Conservation (phyloP, 2,329 filamentous ascomycete genomes). For the Trichoderma koningiopsis region DNA sequence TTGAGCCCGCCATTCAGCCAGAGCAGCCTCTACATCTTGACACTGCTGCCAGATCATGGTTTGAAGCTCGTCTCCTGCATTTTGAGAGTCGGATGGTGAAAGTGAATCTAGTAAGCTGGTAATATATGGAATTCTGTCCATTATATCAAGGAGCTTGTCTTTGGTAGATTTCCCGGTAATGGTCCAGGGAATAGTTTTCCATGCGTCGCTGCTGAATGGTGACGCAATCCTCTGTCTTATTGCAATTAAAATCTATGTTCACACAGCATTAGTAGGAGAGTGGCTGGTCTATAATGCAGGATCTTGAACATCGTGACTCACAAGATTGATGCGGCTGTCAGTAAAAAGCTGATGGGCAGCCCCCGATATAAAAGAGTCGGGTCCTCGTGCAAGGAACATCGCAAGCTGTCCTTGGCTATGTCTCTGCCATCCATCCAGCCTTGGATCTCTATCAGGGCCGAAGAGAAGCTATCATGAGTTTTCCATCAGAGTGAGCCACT, state of each 20-base stretch:
- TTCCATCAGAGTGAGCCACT: neutral
- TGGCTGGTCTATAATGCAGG: too few relatives aligned
- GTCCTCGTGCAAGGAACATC: slow-evolving; percentile 16
- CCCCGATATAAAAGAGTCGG: neutral
- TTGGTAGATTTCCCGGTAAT: slow-evolving; percentile 11
- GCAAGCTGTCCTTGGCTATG: slow-evolving; percentile 22
- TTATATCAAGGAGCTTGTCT: slow-evolving; percentile 3
- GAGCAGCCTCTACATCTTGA: neutral
- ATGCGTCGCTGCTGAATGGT: slow-evolving; percentile 5
- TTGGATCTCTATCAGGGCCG: slow-evolving; percentile 1
- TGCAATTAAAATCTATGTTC: neutral
- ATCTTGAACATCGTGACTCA: neutral
- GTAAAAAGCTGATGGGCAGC: slow-evolving; percentile 9
- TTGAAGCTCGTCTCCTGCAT: neutral
- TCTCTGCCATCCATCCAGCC: slow-evolving; percentile 8
- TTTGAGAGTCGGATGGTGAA: neutral
- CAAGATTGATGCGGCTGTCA: slow-evolving; percentile 19
- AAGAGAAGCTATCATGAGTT: neutral
- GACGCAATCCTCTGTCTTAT: neutral
- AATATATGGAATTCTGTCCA: slow-evolving; percentile 5
- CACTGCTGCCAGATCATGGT: neutral
- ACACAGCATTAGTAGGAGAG: neutral
- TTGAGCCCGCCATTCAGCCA: neutral
- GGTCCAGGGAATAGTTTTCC: slow-evolving; percentile 12
- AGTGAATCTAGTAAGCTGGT: neutral